Percentiles rank a stretch among this genome's conserved stretches.
phyloP scores from a whole-genome alignment of 345 rosid species.

The Firmiana major region DNA sequence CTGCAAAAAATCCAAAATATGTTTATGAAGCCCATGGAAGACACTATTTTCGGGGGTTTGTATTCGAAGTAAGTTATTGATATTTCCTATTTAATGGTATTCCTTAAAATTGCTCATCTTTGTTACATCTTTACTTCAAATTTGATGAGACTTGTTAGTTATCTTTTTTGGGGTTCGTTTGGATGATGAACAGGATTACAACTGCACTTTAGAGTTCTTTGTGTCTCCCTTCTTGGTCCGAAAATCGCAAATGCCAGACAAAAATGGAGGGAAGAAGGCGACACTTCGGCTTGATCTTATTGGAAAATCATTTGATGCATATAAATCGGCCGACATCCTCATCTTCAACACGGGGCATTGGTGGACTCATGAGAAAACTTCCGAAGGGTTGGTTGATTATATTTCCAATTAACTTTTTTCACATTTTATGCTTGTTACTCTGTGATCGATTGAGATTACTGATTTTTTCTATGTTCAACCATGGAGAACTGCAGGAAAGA shows the following conservation, averaged over 20 bases:
- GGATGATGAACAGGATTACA: constrained; percentile 53
- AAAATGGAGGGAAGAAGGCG: constrained; percentile 62
- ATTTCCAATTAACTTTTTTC: background rate
- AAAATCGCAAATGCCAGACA: constrained; percentile 71
- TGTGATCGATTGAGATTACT: background rate
- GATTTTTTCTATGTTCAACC: background rate
- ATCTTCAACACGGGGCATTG: constrained; percentile 96
- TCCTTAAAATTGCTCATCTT: background rate
- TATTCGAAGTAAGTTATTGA: constrained; percentile 59
- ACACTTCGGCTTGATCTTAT: constrained; percentile 88
- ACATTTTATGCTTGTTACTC: background rate
- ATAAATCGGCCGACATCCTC: constrained; percentile 69
- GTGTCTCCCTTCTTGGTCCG: constrained; percentile 91
- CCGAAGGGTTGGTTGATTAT: constrained; percentile 54
- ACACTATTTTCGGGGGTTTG: constrained; percentile 63
- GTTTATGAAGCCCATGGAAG: constrained; percentile 83
- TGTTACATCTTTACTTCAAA: background rate
- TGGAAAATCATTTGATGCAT: constrained; percentile 62
- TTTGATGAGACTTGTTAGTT: constrained; percentile 1
- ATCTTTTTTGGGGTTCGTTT: background rate
- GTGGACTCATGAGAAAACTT: constrained; percentile 99
- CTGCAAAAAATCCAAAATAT: constrained; percentile 57
- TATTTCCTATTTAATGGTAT: background rate
- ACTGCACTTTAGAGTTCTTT: constrained; percentile 73
- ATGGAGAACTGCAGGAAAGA: constrained; percentile 55